Evolutionary conservation across 2,329 filamentous ascomycete species (phyloP), one percentile per base, ranked within the genome.

Genomic region (Colletotrichum orbiculare): DNA sequence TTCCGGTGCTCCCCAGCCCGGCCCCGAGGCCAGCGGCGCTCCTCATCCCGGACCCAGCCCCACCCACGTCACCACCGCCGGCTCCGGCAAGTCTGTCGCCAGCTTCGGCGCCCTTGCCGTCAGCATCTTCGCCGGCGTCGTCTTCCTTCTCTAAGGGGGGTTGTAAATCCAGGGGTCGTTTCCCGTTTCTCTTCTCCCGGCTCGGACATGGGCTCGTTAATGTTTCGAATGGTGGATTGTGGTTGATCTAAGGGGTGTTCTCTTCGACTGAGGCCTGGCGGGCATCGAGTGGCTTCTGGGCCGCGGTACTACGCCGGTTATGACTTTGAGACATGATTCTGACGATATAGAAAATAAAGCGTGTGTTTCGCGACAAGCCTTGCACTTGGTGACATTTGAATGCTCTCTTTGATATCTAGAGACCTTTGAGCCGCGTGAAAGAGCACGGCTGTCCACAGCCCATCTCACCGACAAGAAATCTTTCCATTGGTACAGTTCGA

Each of bases 271-370:
- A 53, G 35, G 62, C 50, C 50, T 66, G 34, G 60, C 60, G 53
- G 48, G 63, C 34, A 55, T 39, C 38, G 64, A 54, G 49, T 17
- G 35, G 49, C 41, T 42, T 46, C 38, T 37, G 60, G 39, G 33
- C 38, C 41, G 17, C 63, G 34, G 52, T 57, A 53, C 42, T 53
- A 12, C 39, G 62, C 53, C 57, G 48, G 38, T 50, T 46, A 65
- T 54, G 63, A 63, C 46, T 65, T 62, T 65, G n/a, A 65, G 41
- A 57, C 62, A 63, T 35, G 63, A 65, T 62, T 62, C 54, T 65
- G 58, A 65, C 58, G 63, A 65, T 53, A 57, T 65, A 65, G 63
- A 65, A 38, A 65, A 65, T 65, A 48, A 57, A 65, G 63, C 63
- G 58, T 63, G 41, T 63, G 11, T 53, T 63, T 65, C 58, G 43